Conservation (phyloP, 768 basidiomycete genomes). For the Leucocoprinus leucothites region DNA sequence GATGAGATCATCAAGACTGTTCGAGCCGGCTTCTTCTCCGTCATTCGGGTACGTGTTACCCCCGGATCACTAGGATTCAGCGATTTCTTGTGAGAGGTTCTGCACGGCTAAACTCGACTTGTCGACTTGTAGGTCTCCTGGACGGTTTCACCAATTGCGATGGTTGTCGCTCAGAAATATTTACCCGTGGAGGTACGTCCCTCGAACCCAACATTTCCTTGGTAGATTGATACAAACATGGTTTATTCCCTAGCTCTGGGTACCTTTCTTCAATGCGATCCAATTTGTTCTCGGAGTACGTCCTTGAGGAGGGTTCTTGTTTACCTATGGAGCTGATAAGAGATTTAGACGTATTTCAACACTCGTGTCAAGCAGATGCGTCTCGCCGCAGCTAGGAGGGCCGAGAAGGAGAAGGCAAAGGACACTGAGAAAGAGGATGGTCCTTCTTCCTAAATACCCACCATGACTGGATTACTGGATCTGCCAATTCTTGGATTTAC, state of each 20-base stretch:
- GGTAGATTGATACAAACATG: no score
- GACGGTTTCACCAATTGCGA: constrained; percentile 73
- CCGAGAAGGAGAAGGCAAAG: constrained; percentile 34
- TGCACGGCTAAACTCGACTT: neutral
- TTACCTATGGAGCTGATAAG: constrained; percentile 11
- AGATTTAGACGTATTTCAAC: constrained; percentile 65
- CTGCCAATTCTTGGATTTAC: no score
- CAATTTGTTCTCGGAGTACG: constrained; percentile 76
- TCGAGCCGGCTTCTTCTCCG: constrained; percentile 68
- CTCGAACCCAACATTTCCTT: neutral
- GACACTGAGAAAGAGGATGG: constrained; percentile 25
- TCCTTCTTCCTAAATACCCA: neutral
- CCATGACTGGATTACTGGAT: no score
- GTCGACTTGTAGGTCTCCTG: constrained; percentile 62
- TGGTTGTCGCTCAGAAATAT: constrained; percentile 76
- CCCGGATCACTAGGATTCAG: neutral
- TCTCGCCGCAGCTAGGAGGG: constrained; percentile 51
- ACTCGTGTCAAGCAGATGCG: constrained; percentile 64
- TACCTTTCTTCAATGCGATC: constrained; percentile 80
- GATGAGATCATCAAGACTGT: constrained; percentile 66
- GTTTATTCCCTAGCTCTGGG: constrained; percentile 60
- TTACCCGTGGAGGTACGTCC: constrained; percentile 66
- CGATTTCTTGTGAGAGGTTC: neutral
- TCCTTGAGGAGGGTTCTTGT: no score
- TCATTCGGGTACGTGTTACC: constrained; percentile 55